Base-by-base conservation (phyloP, 2,329 filamentous ascomycete species). In the Blastomyces gilchristii region DNA sequence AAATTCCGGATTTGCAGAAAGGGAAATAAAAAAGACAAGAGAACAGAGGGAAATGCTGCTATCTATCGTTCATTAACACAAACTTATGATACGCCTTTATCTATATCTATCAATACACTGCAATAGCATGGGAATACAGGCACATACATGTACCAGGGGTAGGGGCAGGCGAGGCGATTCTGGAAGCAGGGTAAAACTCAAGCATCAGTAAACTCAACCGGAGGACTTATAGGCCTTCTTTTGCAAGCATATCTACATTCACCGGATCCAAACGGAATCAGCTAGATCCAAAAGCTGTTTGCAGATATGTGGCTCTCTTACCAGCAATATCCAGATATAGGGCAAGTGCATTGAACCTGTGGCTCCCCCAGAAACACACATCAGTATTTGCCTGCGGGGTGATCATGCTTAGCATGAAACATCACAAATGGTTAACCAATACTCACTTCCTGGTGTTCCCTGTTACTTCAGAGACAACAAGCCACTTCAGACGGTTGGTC, bases 321-420 rank as follows among this genome's bases (percentile, higher is more conserved):
- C 79, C 87, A 75, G 79, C 87, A 66, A 87, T 85, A 65, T 91
- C 78, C 79, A 85, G 69, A 83, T 83, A 80, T 78, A 89, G 78
- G 76, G 80, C 76, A 72, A 86, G 73, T 71, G 88, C 77, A 83
- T 87, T 87, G 72, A 87, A 87, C 53, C 81, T 84, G 65, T 58
- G 53, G 43, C n/a, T n/a, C 9, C 47, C 61, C 72, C 63, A 69
- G 57, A 61, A 14, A 57, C 18, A 8, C n/a, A 54, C 45, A 47
- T 45, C 50, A 54, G 60, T 43, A 67, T 47, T 25, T 5, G 47
- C 47, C 49, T 63, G 31, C 47, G 0, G 34, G 56, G 7, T n/a
- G 41, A 16, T 9, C 25, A 18, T 34, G 37, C 28, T 25, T 31
- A 49, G 50, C n/a, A 49, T n/a, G 12, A 60, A 47, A 25, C 3